Evolutionary conservation across 2,329 filamentous ascomycete genomes (phyloP), one percentile per base, ranked within the genome.

Genomic region (Colletotrichum sojae): DNA sequence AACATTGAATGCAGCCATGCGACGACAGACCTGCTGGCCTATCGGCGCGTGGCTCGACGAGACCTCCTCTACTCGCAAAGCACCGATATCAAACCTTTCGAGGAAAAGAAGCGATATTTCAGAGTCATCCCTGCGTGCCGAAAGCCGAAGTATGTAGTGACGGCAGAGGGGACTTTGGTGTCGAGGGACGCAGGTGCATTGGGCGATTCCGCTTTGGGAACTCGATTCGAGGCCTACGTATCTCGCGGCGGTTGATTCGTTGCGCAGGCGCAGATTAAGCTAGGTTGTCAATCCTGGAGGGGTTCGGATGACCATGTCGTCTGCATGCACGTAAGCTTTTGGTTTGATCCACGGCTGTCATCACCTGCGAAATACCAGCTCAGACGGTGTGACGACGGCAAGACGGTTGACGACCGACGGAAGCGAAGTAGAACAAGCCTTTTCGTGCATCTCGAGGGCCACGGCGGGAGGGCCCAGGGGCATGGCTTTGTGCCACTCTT

Each of bases 141-240:
- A 40, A 13, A 64, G 55, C 66, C 61, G 48, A 52, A 10, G 31
- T 31, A 20, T 16, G 59, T 45, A 48, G 53, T 39, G 53, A 58
- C 27, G 16, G 52, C 39, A 36, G 20, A 22, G 53, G 36, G 54
- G 15, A 58, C 48, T 43, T 39, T 31, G 48, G 48, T 48, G 22
- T 15, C n/a, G 13, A 40, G 40, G 46, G 59, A 59, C 60, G 52
- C 60, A 57, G 46, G 36, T 13, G 13, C 36, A n/a, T n/a, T n/a
- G 54, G 51, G 39, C 64, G 60, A 67, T 71, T 9, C 73, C 58
- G 5, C 16, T 71, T 73, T 63, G 20, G 61, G 74, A 51, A 66
- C 49, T 13, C 40, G 63, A 76, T 76, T 76, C 76, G 74, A 77
- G 69, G 55, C 39, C 22, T 18, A 43, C 39, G n/a, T 10, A 20